Evolutionary conservation across 1,139 yeast species (phyloP).

Genomic region (Kluyveromyces sp.): DNA sequence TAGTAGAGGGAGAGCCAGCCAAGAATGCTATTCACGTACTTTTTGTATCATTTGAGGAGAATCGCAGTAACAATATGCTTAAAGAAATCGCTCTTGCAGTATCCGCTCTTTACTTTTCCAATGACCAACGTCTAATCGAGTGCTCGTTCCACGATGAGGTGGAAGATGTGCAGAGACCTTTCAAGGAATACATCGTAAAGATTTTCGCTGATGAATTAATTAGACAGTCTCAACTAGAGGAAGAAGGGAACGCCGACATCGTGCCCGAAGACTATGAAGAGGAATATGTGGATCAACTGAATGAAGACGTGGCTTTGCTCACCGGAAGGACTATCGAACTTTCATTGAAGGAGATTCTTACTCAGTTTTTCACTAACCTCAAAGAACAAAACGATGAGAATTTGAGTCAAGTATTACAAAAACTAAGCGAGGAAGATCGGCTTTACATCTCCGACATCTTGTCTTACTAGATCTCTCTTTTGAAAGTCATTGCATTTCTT

Average conservation of each 20-base stretch:
- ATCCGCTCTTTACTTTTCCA: constrained; percentile 51
- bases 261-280: background rate
- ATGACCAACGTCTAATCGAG: constrained; percentile 43
- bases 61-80: constrained; percentile 73
- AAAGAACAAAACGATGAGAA: constrained; percentile 42
- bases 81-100: constrained; percentile 66
- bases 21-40: constrained; percentile 59
- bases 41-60: constrained; percentile 74
- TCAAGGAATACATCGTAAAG: constrained; percentile 66
- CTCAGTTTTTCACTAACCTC: constrained; percentile 59
- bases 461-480: background rate
- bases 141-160: background rate
- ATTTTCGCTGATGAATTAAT: constrained; percentile 62
- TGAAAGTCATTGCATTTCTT: background rate
- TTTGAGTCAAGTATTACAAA: background rate
- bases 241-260: background rate
- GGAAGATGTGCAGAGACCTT: constrained; percentile 54
- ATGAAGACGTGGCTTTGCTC: constrained; percentile 27
- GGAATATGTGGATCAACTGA: constrained; percentile 22
- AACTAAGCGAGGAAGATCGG: background rate
- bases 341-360: constrained; percentile 40
- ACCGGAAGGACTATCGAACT: constrained; percentile 9
- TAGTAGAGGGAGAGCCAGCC: constrained; percentile 35
- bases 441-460: background rate
- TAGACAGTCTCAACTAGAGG: constrained; percentile 39